phyloP scores from a whole-genome alignment of 2,329 filamentous ascomycete species.

The Fulvia fulva region DNA sequence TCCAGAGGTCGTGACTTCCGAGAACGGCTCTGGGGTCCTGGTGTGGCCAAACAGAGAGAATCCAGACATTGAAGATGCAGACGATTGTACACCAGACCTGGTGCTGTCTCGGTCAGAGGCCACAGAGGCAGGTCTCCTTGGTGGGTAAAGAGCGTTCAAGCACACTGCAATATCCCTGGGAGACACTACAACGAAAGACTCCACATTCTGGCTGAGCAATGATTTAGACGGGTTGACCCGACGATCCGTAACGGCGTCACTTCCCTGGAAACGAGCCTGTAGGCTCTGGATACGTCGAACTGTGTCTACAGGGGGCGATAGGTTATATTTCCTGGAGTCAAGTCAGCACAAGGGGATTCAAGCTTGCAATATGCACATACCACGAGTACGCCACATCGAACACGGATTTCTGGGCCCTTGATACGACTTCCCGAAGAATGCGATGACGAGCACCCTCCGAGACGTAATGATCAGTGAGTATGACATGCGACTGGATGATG shows the following conservation, averaged over 20 bases:
- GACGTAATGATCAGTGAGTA: constrained; percentile 85
- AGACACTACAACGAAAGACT: constrained; percentile 45
- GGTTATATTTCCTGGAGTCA: constrained; percentile 51
- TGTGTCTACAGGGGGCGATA: constrained; percentile 60
- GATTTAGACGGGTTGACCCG: background rate
- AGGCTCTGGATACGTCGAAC: constrained; percentile 69
- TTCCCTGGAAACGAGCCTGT: constrained; percentile 55
- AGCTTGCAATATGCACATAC: constrained; percentile 45
- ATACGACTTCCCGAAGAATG: constrained; percentile 68
- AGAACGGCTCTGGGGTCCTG: constrained; percentile 3
- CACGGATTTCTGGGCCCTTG: constrained; percentile 73
- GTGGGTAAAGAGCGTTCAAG: constrained; percentile 79
- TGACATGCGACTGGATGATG: constrained; percentile 49
- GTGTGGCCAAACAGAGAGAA: constrained; percentile 46
- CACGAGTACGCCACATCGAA: constrained; percentile 68
- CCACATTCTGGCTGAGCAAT: background rate
- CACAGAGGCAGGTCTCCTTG: constrained; percentile 61
- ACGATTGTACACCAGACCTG: constrained; percentile 43
- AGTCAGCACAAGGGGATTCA: constrained; percentile 22
- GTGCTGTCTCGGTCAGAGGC: constrained; percentile 46
- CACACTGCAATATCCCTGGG: constrained; percentile 76
- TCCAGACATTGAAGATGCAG: constrained; percentile 48
- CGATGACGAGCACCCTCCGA: constrained; percentile 84
- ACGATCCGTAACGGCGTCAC: background rate
- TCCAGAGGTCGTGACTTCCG: background rate